Conservation (phyloP, 441 rosid genomes). For the Geranium incanum region DNA sequence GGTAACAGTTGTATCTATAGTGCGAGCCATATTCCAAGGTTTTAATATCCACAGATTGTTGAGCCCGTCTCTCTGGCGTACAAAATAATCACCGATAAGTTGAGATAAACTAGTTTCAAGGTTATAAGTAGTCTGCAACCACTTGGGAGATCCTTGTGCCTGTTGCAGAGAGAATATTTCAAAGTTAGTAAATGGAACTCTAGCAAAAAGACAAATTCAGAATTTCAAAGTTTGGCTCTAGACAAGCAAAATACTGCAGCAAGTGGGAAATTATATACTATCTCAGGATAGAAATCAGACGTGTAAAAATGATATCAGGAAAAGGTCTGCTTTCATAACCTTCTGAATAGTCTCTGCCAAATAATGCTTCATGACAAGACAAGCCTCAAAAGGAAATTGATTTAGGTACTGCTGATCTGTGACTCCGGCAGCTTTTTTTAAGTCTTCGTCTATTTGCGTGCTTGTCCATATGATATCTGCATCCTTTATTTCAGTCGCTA, state of each 20-base stretch:
- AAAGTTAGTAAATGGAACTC: constrained; percentile 17
- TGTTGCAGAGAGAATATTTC: constrained; percentile 28
- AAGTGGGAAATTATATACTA: neutral
- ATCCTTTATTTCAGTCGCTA: constrained; percentile 70
- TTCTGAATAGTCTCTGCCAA: constrained; percentile 81
- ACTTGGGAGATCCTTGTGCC: constrained; percentile 75
- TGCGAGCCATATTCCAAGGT: constrained; percentile 99
- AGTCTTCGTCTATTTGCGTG: constrained; percentile 73
- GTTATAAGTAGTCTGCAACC: constrained; percentile 89
- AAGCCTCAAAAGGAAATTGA: constrained; percentile 92
- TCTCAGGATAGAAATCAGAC: neutral
- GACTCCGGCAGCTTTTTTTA: constrained; percentile 59
- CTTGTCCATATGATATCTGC: constrained; percentile 92
- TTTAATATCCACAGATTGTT: constrained; percentile 86
- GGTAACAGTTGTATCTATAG: constrained; percentile 82
- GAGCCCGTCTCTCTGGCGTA: constrained; percentile 49
- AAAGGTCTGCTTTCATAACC: constrained; percentile 35
- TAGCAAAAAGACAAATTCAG: neutral
- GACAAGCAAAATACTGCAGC: neutral
- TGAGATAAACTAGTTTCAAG: constrained; percentile 68
- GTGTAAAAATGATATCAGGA: constrained; percentile 1
- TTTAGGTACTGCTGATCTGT: constrained; percentile 65
- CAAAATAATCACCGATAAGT: constrained; percentile 68
- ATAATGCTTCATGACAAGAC: constrained; percentile 97
- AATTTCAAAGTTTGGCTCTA: neutral